Evolutionary conservation across 768 basidiomycete species (phyloP).

Genomic region (Russula sp.): DNA sequence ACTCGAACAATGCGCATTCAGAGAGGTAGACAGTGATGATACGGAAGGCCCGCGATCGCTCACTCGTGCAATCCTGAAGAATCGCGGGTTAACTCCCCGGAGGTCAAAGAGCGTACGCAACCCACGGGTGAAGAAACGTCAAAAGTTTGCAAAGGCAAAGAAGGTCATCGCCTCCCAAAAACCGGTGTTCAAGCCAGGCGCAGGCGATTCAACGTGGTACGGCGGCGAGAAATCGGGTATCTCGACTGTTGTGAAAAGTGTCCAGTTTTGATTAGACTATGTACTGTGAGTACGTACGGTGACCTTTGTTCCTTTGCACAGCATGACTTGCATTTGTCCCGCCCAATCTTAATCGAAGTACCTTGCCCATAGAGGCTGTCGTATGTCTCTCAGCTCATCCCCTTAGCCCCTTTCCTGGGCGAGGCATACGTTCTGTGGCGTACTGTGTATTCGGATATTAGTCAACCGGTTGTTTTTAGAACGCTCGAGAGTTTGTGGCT

Average conservation of each 20-base stretch:
- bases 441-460: neutral
- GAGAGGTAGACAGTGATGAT: slow-evolving; percentile 41
- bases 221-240: slow-evolving; percentile 93
- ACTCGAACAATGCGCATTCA: slow-evolving; percentile 28
- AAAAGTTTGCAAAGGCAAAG: slow-evolving; percentile 92
- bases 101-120: slow-evolving; percentile 90
- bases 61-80: slow-evolving; percentile 87
- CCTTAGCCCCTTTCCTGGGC: neutral
- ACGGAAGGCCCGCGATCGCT: slow-evolving; percentile 78
- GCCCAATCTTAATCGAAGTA: neutral
- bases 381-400: no score
- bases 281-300: neutral
- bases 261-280: slow-evolving; percentile 48
- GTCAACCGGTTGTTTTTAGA: neutral
- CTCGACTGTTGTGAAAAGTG: slow-evolving; percentile 83
- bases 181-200: slow-evolving; percentile 88
- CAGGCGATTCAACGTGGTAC: slow-evolving; percentile 69
- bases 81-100: slow-evolving; percentile 90
- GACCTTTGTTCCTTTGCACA: neutral
- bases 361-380: neutral
- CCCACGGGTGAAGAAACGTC: slow-evolving; percentile 95
- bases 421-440: neutral
- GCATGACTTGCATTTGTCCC: neutral
- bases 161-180: slow-evolving; percentile 87
- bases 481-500: neutral